phyloP scores from a whole-genome alignment of 179 eudicot species.

The Dionaea muscipula region DNA sequence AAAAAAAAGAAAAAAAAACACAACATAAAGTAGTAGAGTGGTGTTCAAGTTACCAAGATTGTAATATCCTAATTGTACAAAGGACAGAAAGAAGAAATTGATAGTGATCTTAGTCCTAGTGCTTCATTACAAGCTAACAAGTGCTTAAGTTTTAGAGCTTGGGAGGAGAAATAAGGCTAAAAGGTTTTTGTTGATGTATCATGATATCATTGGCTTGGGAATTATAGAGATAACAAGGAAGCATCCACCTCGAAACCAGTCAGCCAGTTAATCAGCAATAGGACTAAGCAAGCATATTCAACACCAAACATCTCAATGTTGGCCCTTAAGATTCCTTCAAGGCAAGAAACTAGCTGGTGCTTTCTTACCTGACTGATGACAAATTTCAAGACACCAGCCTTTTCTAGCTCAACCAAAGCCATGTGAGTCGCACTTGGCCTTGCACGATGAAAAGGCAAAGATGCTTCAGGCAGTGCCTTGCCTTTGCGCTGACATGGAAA shows the following conservation, averaged over 20 bases:
- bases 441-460: constrained; percentile 92
- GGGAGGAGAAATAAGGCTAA: no score
- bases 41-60: no score
- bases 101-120: no score
- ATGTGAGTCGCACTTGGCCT: constrained; percentile 87
- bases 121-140: no score
- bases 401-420: constrained; percentile 89
- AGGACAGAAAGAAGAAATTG: no score
- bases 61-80: no score
- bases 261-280: no score
- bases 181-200: no score
- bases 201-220: no score
- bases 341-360: not conserved
- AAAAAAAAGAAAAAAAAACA: no score
- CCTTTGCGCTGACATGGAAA: constrained; percentile 45
- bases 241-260: no score
- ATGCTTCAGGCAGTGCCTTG: constrained; percentile 74
- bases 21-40: not conserved
- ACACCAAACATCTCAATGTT: not conserved
- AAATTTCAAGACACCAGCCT: constrained; percentile 74
- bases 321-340: not conserved
- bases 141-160: no score
- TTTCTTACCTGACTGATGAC: constrained; percentile 74
- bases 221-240: not conserved
- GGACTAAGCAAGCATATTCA: not conserved